phyloP scores from a whole-genome alignment of 2,329 filamentous ascomycete species.

The Zopfia rhizophila region DNA sequence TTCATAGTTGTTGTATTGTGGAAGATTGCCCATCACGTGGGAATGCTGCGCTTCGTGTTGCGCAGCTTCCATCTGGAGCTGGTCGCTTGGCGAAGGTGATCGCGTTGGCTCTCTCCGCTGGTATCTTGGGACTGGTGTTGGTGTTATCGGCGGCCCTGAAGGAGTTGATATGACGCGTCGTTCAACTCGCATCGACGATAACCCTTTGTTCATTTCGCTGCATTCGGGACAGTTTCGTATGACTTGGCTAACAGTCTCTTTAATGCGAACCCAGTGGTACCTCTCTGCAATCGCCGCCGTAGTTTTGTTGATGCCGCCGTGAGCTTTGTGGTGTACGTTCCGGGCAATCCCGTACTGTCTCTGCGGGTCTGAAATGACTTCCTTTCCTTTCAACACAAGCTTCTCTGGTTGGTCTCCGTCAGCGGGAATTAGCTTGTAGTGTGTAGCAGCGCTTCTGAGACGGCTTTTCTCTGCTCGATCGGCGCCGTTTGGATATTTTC shows the following conservation, averaged over 20 bases:
- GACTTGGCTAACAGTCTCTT: slow-evolving; percentile 94
- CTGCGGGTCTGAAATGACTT: slow-evolving; percentile 90
- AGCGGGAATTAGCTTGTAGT: slow-evolving; percentile 81
- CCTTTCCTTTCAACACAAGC: slow-evolving; percentile 97
- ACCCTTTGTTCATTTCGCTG: slow-evolving; percentile 70
- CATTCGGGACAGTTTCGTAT: slow-evolving; percentile 92
- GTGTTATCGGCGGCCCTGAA: slow-evolving; percentile 75
- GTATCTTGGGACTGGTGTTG: slow-evolving; percentile 8
- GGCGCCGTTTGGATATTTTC: slow-evolving; percentile 90
- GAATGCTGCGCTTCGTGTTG: slow-evolving; percentile 48
- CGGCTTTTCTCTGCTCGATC: slow-evolving; percentile 96
- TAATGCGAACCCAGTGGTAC: slow-evolving; percentile 98
- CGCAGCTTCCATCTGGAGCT: slow-evolving; percentile 40
- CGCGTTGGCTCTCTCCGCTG: slow-evolving; percentile 6
- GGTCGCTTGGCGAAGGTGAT: slow-evolving; percentile 38
- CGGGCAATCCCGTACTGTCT: slow-evolving; percentile 91
- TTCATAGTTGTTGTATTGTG: slow-evolving; percentile 58
- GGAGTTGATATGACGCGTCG: slow-evolving; percentile 13
- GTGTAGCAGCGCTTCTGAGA: slow-evolving; percentile 89
- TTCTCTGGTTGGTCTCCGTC: slow-evolving; percentile 62
- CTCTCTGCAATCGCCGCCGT: slow-evolving; percentile 92
- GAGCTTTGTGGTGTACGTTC: slow-evolving; percentile 76
- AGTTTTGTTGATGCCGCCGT: slow-evolving; percentile 98
- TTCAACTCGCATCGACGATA: slow-evolving; percentile 36
- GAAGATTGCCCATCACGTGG: slow-evolving; percentile 35